Evolutionary conservation across 1,139 yeast genomes (phyloP), one percentile per base, ranked within the genome.

Genomic region (Suhomyces anneliseae): DNA sequence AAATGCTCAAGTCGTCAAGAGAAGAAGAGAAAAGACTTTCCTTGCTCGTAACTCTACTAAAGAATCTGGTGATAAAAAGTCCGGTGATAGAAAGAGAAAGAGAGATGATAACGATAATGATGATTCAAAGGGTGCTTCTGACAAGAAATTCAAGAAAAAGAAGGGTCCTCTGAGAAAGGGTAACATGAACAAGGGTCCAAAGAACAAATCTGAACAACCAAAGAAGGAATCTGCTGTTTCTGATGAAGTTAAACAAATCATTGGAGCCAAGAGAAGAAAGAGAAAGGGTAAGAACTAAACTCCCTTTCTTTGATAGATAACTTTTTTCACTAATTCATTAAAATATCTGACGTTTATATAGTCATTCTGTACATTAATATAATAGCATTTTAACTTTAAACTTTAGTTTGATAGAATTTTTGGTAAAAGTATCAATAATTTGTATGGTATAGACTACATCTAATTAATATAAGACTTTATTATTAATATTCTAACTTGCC

Each of bases 1-100:
- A 66, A 90, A 93, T 65, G 95, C 97, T 15, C 87, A 87, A 62
- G 96, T 93, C 47, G 86, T 93, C 39, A 89, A 87, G 68, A 85
- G 97, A 69, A 84, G 98, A 72, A 80, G 82, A 55, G 97, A 90
- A 44, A 82, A 79, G 57, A 80, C 81, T 35, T 66, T 73, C 54
- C 70, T 69, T 45, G 72, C 82, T 32, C 76, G 81, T 61, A 71
- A 68, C 27, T 61, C 54, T 19, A 57, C 51, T 34, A 45, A 44
- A 19, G 58, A 47, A 10, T 57, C 52, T 26, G 49, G 45, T 38
- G 55, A 57, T 19, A 19, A 19, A 19, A 19, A 19, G 4, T 19
- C 52, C 27, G 49, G 45, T 37, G 55, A 57, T 51, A 53, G 59
- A 43, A 56, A 58, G 56, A 60, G 63, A 50, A 58, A 57, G 52